Evolutionary conservation across 352 stramenopile species (phyloP), one percentile per base, ranked within the genome.

Genomic region (Pythium myriotylum): DNA sequence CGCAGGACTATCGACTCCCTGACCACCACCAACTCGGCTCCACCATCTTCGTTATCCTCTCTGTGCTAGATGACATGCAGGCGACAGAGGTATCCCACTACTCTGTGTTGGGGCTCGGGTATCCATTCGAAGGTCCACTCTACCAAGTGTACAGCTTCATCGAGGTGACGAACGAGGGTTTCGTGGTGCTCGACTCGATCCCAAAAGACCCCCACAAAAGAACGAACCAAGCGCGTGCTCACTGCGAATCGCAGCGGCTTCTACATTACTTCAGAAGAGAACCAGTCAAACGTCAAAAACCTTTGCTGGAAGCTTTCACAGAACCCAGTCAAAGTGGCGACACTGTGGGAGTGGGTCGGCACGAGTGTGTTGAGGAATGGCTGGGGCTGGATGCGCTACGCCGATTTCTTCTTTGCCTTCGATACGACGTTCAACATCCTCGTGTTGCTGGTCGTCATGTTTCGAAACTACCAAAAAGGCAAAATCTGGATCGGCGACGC

Each of bases 351-450:
- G 9, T 81, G 66, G 66, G 32, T 65, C 16, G 67, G 70, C 37
- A 35, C 63, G 4, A 57, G 74, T 2, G 41, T 81, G 1, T 22
- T 50, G 19, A 65, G 59, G 1, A 65, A 80, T 45, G 70, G 68
- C 5, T 86, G 77, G 77, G 67, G 70, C 0, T 86, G 74, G 77
- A 61, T 73, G 16, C 77, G 80, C 20, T 65, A 62, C 1, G 64
- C 84, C 22, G 69, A 86, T 40, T 14, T 76, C 2, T 16, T 74
- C 16, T 81, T 86, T 35, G 76, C 67, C 9, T 16, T 74, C 12
- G 67, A 82, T 22, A 14, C 16, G 1, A 8, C 48, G 4, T 17
- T 54, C 19, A 55, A 17, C 23, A 4, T 65, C 26, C 3, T 59
- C 8, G n/a, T 59, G 4, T 1, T 65, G 19, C 26, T 53, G 2